Evolutionary conservation across 75 land plant species (phyloP).

Genomic region (Sequoiadendron giganteum): DNA sequence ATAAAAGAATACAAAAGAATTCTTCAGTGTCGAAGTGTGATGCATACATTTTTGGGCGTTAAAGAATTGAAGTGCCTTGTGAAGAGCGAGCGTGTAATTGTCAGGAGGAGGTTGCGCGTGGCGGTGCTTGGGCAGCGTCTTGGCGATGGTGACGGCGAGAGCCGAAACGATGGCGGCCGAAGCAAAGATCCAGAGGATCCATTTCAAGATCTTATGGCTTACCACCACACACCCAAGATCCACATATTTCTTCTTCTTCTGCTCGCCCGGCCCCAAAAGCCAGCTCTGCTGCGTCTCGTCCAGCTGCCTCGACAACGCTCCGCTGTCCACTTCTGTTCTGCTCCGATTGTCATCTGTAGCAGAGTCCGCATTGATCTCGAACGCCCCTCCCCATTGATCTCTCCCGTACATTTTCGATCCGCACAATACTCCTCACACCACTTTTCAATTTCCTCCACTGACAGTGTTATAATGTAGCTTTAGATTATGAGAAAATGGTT

Average conservation of each 20-base stretch:
- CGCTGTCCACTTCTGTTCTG: conserved; percentile 55
- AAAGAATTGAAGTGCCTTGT: conserved; percentile 84
- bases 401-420: conserved; percentile 2
- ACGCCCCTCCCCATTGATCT: conserved; percentile 68
- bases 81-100: conserved; percentile 70
- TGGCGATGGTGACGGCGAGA: conserved; percentile 65
- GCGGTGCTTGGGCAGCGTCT: conserved; percentile 58
- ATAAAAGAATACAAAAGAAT: no score
- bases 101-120: conserved; percentile 58
- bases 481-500: no score
- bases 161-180: conserved; percentile 46
- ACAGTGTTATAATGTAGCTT: no score
- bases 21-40: no score
- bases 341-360: conserved; percentile 49
- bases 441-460: no score
- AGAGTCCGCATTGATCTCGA: conserved; percentile 49
- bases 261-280: conserved; percentile 64
- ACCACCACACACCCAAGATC: conserved; percentile 77
- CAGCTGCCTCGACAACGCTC: conserved; percentile 36
- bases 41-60: conserved; percentile 91
- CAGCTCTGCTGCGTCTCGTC: conserved; percentile 97
- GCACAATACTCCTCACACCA: neutral
- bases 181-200: conserved; percentile 27
- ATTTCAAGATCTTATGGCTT: conserved; percentile 53
- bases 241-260: conserved; percentile 72